phyloP scores from a whole-genome alignment of 805 yeast genomes.

The Wickerhamomyces kurtzmanii region DNA sequence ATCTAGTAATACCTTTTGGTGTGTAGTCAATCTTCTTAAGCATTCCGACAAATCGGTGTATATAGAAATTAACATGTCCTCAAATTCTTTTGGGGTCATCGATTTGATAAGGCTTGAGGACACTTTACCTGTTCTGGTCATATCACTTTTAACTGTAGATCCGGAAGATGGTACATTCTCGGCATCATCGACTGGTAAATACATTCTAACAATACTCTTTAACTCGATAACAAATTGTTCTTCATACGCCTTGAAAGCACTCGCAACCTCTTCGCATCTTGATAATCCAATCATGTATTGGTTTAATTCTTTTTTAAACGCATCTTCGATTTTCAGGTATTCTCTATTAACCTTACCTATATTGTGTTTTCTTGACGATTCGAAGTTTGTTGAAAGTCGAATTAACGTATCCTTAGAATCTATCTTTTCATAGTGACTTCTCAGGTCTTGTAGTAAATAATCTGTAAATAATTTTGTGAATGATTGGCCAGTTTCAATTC shows the following conservation, averaged over 20 bases:
- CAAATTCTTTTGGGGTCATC: slow-evolving; percentile 68
- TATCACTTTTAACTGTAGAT: slow-evolving; percentile 4
- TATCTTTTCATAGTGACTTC: slow-evolving; percentile 42
- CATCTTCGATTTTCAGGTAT: slow-evolving; percentile 27
- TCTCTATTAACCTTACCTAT: too few relatives aligned
- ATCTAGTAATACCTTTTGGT: slow-evolving; percentile 72
- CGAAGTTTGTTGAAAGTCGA: slow-evolving; percentile 25
- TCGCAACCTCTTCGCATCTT: slow-evolving; percentile 48
- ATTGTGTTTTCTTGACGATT: slow-evolving; percentile 11
- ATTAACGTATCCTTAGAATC: slow-evolving; percentile 37
- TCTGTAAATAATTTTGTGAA: slow-evolving; percentile 50
- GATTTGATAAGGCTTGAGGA: slow-evolving; percentile 34
- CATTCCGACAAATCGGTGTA: slow-evolving; percentile 63
- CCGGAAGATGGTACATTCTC: slow-evolving; percentile 7
- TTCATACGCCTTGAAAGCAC: slow-evolving; percentile 57
- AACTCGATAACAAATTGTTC: slow-evolving; percentile 62
- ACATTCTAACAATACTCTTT: slow-evolving; percentile 57
- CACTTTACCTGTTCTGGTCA: slow-evolving; percentile 3
- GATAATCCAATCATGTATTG: slow-evolving; percentile 45
- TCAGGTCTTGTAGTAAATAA: slow-evolving; percentile 49
- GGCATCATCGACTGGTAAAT: slow-evolving; percentile 50
- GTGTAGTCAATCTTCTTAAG: slow-evolving; percentile 61
- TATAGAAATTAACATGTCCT: slow-evolving; percentile 51
- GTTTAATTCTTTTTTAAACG: slow-evolving; percentile 31
- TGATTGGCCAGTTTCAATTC: slow-evolving; percentile 60